Conservation (phyloP, 495 filamentous ascomycete species). For the Aspergillus asperescens region DNA sequence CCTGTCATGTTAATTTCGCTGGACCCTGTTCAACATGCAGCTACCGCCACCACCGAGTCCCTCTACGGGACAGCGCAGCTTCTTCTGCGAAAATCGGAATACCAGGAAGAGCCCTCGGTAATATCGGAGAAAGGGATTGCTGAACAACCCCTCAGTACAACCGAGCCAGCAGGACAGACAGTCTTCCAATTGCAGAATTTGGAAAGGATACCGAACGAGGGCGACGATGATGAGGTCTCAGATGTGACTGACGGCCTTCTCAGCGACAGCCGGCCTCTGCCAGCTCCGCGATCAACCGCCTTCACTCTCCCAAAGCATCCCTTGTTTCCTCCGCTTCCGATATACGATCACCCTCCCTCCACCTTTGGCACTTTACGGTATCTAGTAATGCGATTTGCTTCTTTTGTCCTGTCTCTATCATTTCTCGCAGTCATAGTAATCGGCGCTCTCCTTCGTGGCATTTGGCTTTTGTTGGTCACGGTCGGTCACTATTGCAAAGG, state of each 20-base stretch:
- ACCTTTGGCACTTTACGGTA: conserved; percentile 58
- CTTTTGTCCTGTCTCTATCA: conserved; percentile 67
- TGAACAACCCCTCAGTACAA: not conserved
- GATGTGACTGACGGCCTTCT: conserved; percentile 16
- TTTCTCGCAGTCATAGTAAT: conserved; percentile 74
- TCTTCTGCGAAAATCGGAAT: not conserved
- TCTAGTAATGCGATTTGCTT: conserved; percentile 53
- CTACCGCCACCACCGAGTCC: not conserved
- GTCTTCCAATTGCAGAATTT: conserved; percentile 14
- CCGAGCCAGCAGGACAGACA: not conserved
- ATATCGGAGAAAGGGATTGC: conserved; percentile 9
- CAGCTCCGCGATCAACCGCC: not conserved
- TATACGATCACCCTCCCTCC: conserved; percentile 69
- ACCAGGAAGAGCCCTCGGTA: conserved; percentile 1
- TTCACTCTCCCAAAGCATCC: conserved; percentile 47
- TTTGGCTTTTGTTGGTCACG: conserved; percentile 45
- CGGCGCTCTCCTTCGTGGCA: conserved; percentile 60
- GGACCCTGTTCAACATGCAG: conserved; percentile 1
- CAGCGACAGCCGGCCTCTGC: conserved; percentile 4
- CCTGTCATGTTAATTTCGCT: conserved; percentile 13
- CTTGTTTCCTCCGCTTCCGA: conserved; percentile 79
- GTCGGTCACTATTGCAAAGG: conserved; percentile 47
- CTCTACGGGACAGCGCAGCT: not conserved
- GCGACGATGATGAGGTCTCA: conserved; percentile 10
- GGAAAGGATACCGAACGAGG: not conserved